Base-by-base conservation (phyloP, 306 rosid species). In the Neltuma alba region DNA sequence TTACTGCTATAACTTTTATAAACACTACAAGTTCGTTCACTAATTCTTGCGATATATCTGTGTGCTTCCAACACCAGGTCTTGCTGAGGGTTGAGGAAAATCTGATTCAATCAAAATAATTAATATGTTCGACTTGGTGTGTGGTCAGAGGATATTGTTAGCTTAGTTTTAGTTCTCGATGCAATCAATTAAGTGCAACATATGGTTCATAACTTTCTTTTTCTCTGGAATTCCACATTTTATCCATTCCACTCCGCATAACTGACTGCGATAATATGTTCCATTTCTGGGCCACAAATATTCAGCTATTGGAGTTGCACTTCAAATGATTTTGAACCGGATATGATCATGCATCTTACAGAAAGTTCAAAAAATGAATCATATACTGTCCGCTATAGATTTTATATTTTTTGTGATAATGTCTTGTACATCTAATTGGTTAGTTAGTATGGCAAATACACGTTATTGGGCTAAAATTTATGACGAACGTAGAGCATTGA, bases 1-100 rank as follows among this genome's bases (percentile, higher is more conserved):
- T 69, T 78, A 11, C 40, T 44, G 37, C 63, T 84, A 37, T 67
- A 82, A 71, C 75, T 73, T 73, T 33, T 41, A 52, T 80, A 30
- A 60, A 72, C 30, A 66, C 42, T 58, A 23, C 37, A 31, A 64
- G 77, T 58, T 54, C 42, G 9, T 50, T 2, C 34, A 21, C 14
- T 1, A 65, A 23, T 60, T 48, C 57, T 72, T 77, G 74, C 55
- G 41, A 63, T 82, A 45, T 50, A 25, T 44, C 0, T 70, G 48
- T 48, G 65, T 75, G 83, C 36, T 37, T 58, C 61, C 84, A 64
- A 66, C 30, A 33, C 47, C 78, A 7, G 73, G 76, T n/a, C 57
- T 20, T 33, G 55, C 47, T 9, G 36, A 45, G 38, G 75, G 74
- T 30, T 11, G 28, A 37, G 38, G 78, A 74, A 74, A 14, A 27